Evolutionary conservation across 352 stramenopile species (phyloP).

Genomic region (Pythium monospermum): DNA sequence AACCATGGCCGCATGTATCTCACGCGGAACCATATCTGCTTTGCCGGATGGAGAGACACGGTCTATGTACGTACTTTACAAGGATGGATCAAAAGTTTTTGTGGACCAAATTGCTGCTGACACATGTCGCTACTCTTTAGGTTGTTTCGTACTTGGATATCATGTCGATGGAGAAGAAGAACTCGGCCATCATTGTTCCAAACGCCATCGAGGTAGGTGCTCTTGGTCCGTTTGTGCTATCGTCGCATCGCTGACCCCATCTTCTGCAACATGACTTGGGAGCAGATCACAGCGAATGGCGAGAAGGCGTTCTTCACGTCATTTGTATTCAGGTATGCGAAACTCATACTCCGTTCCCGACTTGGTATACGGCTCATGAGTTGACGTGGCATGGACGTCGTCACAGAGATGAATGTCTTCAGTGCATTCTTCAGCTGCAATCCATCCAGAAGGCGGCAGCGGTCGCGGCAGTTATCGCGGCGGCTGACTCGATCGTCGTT

Average conservation of each 20-base stretch:
- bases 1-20: constrained; percentile 79
- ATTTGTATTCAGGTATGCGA: constrained; percentile 67
- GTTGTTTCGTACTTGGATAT: constrained; percentile 76
- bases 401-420: constrained; percentile 74
- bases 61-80: constrained; percentile 46
- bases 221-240: no score
- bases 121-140: constrained; percentile 21
- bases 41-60: constrained; percentile 77
- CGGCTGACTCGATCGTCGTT: background rate
- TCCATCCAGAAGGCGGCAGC: constrained; percentile 72
- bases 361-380: no score
- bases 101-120: background rate
- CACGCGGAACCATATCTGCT: constrained; percentile 70
- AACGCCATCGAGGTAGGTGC: constrained; percentile 82
- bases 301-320: constrained; percentile 80
- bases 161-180: constrained; percentile 74
- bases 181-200: constrained; percentile 77
- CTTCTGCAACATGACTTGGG: no score
- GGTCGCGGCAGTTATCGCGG: constrained; percentile 27
- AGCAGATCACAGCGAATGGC: constrained; percentile 52
- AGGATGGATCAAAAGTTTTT: background rate
- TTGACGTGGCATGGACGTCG: no score
- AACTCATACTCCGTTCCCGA: no score
- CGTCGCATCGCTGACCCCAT: no score
- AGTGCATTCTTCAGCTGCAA: constrained; percentile 71